Evolutionary conservation across 371 early-diverging fungal species (phyloP), one percentile per base, ranked within the genome.

Genomic region (Haplosporangium sp.): DNA sequence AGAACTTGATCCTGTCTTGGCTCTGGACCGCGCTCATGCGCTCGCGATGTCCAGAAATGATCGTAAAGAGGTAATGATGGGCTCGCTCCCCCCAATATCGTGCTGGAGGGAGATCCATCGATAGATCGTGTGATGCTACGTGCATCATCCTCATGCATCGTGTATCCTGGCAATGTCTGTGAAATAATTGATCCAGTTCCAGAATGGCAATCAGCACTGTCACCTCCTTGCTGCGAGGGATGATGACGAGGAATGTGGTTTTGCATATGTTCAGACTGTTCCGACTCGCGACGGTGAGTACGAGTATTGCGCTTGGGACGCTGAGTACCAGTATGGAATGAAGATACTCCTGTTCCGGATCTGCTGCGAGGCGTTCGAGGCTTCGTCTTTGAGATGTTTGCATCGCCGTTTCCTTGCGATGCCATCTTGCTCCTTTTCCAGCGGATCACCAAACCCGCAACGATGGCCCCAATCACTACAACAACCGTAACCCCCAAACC

Each of bases 391-490:
- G 23, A 14, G 2, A 29, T 29, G 29, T 29, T 29, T 4, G 29
- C 4, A 29, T 29, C 29, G 0, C n/a, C 43, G 21, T 50, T 23
- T 3, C 21, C n/a, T 3, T 51, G 52, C 4, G 63, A 58, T 18
- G 68, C 53, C 60, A 42, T 53, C 45, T 51, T 68, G 43, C 14
- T 59, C 13, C 74, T 54, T 38, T 52, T 47, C 51, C 64, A 38
- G 16, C 74, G 74, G n/a, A 75, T 38, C 38, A 21, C 20, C 13
- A 75, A 54, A 13, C 76, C 76, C 9, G 76, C 76, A 20, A 59
- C 13, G 48, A 75, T 69, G 18, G 76, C 76, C 6, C 70, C 59
- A 0, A 69, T 12, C 6, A 75, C 76, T 5, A 75, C 62, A 10
- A 62, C 52, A 14, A 62, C 16, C 12, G 61, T 75, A 48, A 75